A percentile compares a stretch with the other conserved stretches of the same genome.
phyloP scores from a whole-genome alignment of 1,284 basidiomycete genomes.

The Chalciporus sp. region DNA sequence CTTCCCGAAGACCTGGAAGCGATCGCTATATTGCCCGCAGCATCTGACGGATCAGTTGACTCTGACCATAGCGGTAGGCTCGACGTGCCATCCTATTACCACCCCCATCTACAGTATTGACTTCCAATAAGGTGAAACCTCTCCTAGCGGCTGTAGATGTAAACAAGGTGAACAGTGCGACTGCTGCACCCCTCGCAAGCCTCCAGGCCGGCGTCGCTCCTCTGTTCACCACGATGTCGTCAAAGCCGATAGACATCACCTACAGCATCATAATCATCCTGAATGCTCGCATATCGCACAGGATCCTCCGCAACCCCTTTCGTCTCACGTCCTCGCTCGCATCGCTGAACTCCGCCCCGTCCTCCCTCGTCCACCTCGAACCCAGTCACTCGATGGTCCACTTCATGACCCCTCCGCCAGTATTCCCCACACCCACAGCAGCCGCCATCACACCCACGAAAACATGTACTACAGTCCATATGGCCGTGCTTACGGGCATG shows the following conservation, averaged over 20 bases:
- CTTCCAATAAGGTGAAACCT: constrained; percentile 41
- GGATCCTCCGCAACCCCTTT: constrained; percentile 24
- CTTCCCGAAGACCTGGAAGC: constrained; percentile 65
- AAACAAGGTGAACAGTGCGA: constrained; percentile 48
- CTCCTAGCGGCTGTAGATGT: constrained; percentile 50
- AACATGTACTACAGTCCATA: constrained; percentile 59
- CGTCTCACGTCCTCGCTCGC: constrained; percentile 50
- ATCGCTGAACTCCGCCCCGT: constrained; percentile 60
- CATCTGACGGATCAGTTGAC: constrained; percentile 47
- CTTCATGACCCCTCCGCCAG: constrained; percentile 45
- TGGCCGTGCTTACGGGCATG: constrained; percentile 56
- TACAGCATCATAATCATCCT: constrained; percentile 12
- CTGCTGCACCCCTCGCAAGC: constrained; percentile 54
- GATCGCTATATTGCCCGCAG: constrained; percentile 51
- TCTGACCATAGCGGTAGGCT: constrained; percentile 52
- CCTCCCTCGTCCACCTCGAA: constrained; percentile 48
- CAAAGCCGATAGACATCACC: constrained; percentile 23
- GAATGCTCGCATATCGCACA: constrained; percentile 15
- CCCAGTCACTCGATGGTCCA: constrained; percentile 30
- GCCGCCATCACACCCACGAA: constrained; percentile 47
- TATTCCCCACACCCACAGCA: constrained; percentile 38
- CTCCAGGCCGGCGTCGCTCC: constrained; percentile 32
- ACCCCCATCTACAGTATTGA: constrained; percentile 35
- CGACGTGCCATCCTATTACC: constrained; percentile 34
- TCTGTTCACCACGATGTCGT: constrained; percentile 34